These are phyloP conservation scores for Umbilicaria muhlenbergii DNA, from an alignment of 495 filamentous ascomycete genomes.

Conservation along the genomic window DNA sequence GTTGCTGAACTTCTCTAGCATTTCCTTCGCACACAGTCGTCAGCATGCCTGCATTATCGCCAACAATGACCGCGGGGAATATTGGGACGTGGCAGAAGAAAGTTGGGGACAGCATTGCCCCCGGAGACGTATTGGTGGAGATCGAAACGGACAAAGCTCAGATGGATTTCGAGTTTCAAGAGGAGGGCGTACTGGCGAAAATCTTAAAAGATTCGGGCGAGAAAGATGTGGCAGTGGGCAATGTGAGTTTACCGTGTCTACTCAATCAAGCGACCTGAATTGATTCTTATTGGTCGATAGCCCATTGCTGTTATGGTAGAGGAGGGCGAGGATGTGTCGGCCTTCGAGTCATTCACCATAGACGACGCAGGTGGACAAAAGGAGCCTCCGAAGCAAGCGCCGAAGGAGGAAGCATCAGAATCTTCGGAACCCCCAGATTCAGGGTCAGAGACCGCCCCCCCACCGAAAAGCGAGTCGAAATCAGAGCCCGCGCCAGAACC, in stretches of 20 bases:
- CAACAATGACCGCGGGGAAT: constrained; percentile 93
- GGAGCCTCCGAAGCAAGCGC: constrained; percentile 31
- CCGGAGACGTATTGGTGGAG: constrained; percentile 96
- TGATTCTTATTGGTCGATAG: constrained; percentile 28
- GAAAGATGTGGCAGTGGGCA: constrained; percentile 90
- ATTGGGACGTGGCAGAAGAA: constrained; percentile 98
- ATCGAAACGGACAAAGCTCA: constrained; percentile 99
- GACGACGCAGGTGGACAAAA: constrained; percentile 86
- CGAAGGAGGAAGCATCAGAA: constrained; percentile 48
- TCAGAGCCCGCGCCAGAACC: constrained; percentile 39
- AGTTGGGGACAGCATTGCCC: constrained; percentile 68
- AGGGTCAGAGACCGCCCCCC: constrained; percentile 38
- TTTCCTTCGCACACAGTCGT: constrained; percentile 90
- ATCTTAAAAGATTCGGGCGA: constrained; percentile 83
- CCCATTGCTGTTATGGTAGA: constrained; percentile 94
- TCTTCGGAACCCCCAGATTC: constrained; percentile 39
- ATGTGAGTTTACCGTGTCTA: constrained; percentile 43
- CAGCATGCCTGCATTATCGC: constrained; percentile 95
- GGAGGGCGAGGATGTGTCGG: constrained; percentile 66
- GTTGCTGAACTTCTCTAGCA: constrained; percentile 27
- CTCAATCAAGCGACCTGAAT: constrained; percentile 16
- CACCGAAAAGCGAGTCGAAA: constrained; percentile 27
- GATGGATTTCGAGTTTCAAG: constrained; percentile 99
- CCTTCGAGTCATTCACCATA: constrained; percentile 77
- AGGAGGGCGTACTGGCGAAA: constrained; percentile 93